Evolutionary conservation across 192 early-diverging fungal species (phyloP).

Genomic region (Coemansia sp.): DNA sequence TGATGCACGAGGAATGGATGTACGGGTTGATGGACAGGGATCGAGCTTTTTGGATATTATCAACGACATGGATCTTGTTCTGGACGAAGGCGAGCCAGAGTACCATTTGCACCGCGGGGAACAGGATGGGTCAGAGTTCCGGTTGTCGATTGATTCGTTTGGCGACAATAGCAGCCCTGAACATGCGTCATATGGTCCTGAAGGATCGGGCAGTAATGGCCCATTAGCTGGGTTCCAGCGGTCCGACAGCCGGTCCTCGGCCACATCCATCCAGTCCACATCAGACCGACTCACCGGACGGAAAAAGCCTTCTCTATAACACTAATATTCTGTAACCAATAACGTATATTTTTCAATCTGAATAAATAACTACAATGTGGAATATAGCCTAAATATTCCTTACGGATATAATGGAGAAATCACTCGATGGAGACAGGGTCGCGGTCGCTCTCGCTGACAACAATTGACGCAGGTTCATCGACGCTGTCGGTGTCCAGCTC

Average conservation of each 20-base stretch:
- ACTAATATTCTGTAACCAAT: background rate
- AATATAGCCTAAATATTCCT: background rate
- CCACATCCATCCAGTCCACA: constrained; percentile 28
- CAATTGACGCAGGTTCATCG: constrained; percentile 58
- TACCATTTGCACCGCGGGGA: constrained; percentile 20
- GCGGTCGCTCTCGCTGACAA: constrained; percentile 69
- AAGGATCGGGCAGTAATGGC: background rate
- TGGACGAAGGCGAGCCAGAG: constrained; percentile 16
- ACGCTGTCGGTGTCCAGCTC: constrained; percentile 43
- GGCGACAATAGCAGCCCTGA: constrained; percentile 10
- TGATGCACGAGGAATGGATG: constrained; percentile 30
- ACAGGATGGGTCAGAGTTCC: constrained; percentile 27
- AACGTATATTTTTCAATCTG: no score
- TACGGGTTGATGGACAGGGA: constrained; percentile 28
- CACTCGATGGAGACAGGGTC: constrained; percentile 70
- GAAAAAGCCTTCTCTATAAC: constrained; percentile 7
- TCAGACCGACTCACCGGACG: constrained; percentile 30
- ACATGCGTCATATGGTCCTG: background rate
- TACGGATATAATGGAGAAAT: background rate
- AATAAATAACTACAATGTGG: background rate
- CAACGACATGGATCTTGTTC: constrained; percentile 36
- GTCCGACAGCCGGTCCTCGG: constrained; percentile 44
- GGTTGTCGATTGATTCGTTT: constrained; percentile 46
- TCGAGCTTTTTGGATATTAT: constrained; percentile 41
- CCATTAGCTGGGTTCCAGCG: constrained; percentile 5